A percentile compares a stretch with the other conserved stretches of the same genome.
Evolutionary conservation across 208 protist species (phyloP).

Genomic region (Leishmania mexicana): DNA sequence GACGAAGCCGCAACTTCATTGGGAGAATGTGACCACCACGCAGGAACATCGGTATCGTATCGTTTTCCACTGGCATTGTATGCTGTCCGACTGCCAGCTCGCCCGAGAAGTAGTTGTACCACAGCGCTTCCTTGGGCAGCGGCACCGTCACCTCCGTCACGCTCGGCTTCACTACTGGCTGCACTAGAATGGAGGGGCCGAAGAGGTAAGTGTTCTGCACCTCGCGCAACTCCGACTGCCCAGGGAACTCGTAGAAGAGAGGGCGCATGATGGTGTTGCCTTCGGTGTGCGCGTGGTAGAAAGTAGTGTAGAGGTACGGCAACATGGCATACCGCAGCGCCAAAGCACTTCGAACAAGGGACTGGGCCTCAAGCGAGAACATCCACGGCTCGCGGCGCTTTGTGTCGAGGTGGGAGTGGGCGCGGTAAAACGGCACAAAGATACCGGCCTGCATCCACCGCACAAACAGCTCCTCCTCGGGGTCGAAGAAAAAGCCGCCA

Average conservation of each 20-base stretch:
- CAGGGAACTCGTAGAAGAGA: constrained; percentile 95
- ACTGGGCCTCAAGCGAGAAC: constrained; percentile 79
- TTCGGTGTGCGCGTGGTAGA: constrained; percentile 80
- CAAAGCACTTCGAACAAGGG: constrained; percentile 72
- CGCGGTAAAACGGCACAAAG: constrained; percentile 98
- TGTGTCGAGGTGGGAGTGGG: constrained; percentile 96
- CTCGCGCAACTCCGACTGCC: constrained; percentile 74
- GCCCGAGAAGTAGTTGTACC: constrained; percentile 78
- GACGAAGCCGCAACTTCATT: constrained; percentile 89
- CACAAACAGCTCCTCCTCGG: constrained; percentile 95
- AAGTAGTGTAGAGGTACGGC: constrained; percentile 97
- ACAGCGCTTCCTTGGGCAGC: constrained; percentile 72
- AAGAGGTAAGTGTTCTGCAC: constrained; percentile 94
- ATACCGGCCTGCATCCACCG: constrained; percentile 98
- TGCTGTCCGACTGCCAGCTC: constrained; percentile 19
- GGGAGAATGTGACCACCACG: constrained; percentile 94
- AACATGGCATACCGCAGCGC: constrained; percentile 94
- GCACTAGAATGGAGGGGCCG: constrained; percentile 88
- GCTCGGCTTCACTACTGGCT: constrained; percentile 77
- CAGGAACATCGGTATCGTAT: constrained; percentile 94
- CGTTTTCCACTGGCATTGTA: constrained; percentile 57
- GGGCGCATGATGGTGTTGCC: constrained; percentile 94
- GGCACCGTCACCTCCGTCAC: constrained; percentile 55
- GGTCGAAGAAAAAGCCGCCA: constrained; percentile 98
- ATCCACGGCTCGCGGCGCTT: constrained; percentile 98